Conservation (phyloP, 768 basidiomycete genomes). For the Multifurca ochricompacta region DNA sequence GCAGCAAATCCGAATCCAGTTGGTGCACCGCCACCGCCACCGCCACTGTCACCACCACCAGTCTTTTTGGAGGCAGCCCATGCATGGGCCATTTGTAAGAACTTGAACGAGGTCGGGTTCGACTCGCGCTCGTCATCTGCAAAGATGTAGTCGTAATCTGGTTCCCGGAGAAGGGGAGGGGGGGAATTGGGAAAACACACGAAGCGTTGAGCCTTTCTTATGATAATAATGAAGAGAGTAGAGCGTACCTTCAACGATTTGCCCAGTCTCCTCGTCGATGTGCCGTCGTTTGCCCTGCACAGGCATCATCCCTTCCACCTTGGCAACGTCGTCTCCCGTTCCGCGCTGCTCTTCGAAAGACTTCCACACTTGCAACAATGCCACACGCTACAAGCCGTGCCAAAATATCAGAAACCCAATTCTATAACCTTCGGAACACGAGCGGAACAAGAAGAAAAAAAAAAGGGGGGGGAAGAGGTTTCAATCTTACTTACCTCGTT, state of each 20-base stretch:
- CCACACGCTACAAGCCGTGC: conserved; percentile 60
- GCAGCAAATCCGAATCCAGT: conserved; percentile 50
- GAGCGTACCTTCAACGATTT: conserved; percentile 72
- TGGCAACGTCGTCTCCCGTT: conserved; percentile 58
- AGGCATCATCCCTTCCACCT: conserved; percentile 91
- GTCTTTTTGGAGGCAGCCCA: conserved; percentile 54
- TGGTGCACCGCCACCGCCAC: conserved; percentile 25
- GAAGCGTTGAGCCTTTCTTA: background rate
- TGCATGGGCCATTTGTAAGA: conserved; percentile 90
- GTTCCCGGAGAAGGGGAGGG: too few relatives aligned
- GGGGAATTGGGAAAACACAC: conserved; percentile 6
- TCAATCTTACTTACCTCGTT: conserved; percentile 56
- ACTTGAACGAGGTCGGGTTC: conserved; percentile 91
- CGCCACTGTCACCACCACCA: conserved; percentile 20
- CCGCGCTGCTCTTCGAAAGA: conserved; percentile 82
- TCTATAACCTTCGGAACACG: background rate
- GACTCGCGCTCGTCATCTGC: conserved; percentile 93
- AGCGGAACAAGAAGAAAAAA: background rate
- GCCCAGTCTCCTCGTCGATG: conserved; percentile 78
- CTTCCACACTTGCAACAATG: conserved; percentile 93
- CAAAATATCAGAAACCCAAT: background rate
- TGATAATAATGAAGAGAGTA: background rate
- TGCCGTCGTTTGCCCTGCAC: conserved; percentile 78
- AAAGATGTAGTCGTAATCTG: conserved; percentile 94
- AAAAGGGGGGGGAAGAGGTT: background rate